These are phyloP conservation scores for Allium sativum DNA, from an alignment of 106 monocot species.

Conservation along the genomic window DNA sequence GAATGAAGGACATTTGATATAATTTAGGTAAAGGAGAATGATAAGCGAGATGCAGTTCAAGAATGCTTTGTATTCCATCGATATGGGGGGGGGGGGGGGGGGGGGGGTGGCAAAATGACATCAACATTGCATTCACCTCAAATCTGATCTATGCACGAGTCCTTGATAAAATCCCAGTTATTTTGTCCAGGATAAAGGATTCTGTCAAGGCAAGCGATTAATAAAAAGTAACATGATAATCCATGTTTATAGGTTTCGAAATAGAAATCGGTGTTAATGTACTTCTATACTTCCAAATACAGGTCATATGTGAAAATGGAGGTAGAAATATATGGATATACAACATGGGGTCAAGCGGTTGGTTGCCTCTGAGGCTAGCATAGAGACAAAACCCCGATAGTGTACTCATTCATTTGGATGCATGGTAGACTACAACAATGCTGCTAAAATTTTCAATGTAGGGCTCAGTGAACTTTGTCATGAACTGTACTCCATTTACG, in stretches of 20 bases:
- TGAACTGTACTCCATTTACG: constrained; percentile 13
- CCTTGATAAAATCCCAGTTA: constrained; percentile 16
- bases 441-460: constrained; percentile 30
- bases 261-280: background rate
- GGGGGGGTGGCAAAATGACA: constrained; percentile 53
- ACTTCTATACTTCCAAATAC: background rate
- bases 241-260: background rate
- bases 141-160: constrained; percentile 34
- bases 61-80: constrained; percentile 39
- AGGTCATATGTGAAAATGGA: constrained; percentile 36
- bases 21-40: constrained; percentile 23
- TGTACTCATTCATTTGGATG: constrained; percentile 29
- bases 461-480: constrained; percentile 21
- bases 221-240: background rate
- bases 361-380: constrained; percentile 43
- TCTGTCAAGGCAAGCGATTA: constrained; percentile 20
- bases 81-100: too few relatives aligned
- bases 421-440: constrained; percentile 35
- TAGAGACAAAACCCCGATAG: constrained; percentile 26
- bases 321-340: constrained; percentile 51
- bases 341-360: constrained; percentile 48
- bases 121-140: constrained; percentile 24
- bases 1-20: too few relatives aligned
- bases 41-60: constrained; percentile 31
- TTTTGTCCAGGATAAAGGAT: constrained; percentile 28